Base-by-base conservation (phyloP, 441 rosid genomes). In the Pelargonium fulgidum region DNA sequence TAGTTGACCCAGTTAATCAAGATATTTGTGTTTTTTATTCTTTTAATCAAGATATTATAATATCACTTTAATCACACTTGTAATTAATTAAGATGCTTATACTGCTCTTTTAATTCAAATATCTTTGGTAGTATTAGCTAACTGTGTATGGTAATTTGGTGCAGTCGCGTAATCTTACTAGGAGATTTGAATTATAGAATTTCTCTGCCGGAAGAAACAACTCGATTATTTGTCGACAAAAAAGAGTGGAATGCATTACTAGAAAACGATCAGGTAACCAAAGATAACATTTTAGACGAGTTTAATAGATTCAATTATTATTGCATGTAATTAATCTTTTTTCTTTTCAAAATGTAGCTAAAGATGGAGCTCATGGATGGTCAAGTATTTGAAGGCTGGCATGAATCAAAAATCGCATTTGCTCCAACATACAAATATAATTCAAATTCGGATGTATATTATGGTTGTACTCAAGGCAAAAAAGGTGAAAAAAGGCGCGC, bases 101-200 rank as follows among this genome's bases (percentile, higher is more conserved):
- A 10, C 5, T 41, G 4, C 14, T 13, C 0, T 11, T 41, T 45
- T 8, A 61, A 13, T n/a, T 64, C 19, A 61, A 17, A 73, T 66
- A 68, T 65, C 70, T 66, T 41, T 62, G 19, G 9, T 67, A 70
- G 72, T 66, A 66, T 75, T 68, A 71, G 41, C 76, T 79, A 65
- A 73, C 69, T 68, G 16, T 72, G 12, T 29, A 19, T 80, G 22
- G 29, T 76, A 33, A 9, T 69, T 66, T 0, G 7, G 2, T 29
- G 78, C 88, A 93, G 98, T 19, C 89, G 84, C 62, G 81, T 93
- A 19, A 70, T 93, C 69, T 77, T 91, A 67, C 82, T 93, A 20
- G 98, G 98, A 79, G 98, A 93, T 77, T 82, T 90, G 79, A 93
- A 93, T 72, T 93, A 90, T 70, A 84, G 98, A 82, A 85, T 90